A percentile compares a stretch with the other conserved stretches of the same genome.
These are phyloP conservation scores for Lactarius tabidus DNA, from an alignment of 768 basidiomycete species.

Conservation along the genomic window DNA sequence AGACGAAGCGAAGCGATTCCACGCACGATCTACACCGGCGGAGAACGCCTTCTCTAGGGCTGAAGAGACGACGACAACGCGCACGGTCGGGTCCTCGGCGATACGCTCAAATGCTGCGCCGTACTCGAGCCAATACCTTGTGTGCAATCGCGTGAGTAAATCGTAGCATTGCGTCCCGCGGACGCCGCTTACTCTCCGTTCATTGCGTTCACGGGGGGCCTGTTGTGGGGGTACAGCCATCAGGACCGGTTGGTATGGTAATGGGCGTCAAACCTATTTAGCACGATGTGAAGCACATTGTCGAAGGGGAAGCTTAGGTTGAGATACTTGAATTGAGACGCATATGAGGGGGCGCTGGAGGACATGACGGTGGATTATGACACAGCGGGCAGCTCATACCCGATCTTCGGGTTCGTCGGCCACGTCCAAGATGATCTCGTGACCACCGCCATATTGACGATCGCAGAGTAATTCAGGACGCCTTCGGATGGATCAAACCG, in stretches of 20 bases:
- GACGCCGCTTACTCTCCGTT: slow-evolving; percentile 11
- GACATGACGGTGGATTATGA: background rate
- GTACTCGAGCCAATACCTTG: slow-evolving; percentile 72
- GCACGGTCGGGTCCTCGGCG: slow-evolving; percentile 49
- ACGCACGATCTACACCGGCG: slow-evolving; percentile 76
- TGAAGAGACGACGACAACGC: slow-evolving; percentile 72
- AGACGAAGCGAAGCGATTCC: background rate
- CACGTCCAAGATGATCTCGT: background rate
- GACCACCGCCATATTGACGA: background rate
- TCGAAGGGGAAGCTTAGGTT: slow-evolving; percentile 21
- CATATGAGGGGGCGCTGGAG: slow-evolving; percentile 13
- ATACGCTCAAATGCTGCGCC: slow-evolving; percentile 57
- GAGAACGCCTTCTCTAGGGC: slow-evolving; percentile 69
- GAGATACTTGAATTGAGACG: slow-evolving; percentile 21
- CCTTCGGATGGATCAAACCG: no score
- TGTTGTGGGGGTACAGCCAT: background rate
- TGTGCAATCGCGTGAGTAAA: background rate
- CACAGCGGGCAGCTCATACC: no score
- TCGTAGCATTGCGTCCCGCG: background rate
- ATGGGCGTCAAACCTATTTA: slow-evolving; percentile 17
- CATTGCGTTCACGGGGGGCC: slow-evolving; percentile 23
- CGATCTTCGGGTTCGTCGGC: no score
- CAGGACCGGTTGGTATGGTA: background rate
- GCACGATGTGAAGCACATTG: slow-evolving; percentile 21
- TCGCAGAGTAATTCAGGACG: no score